phyloP scores from a whole-genome alignment of 345 rosid genomes.

The Kernera saxatilis region DNA sequence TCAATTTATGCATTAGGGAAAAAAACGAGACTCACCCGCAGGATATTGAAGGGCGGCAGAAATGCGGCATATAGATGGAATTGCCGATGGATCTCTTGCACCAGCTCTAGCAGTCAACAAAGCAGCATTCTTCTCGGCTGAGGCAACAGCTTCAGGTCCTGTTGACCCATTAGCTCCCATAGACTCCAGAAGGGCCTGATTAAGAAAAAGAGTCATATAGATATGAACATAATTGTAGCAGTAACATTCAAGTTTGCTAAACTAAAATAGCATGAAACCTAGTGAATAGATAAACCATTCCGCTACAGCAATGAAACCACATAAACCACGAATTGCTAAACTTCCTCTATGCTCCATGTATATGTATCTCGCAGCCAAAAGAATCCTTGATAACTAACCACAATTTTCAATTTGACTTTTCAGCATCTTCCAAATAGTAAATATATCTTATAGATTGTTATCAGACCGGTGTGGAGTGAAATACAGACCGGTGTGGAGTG shows the following conservation, averaged over 20 bases:
- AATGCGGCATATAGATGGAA: slow-evolving; percentile 94
- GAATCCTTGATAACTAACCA: not conserved
- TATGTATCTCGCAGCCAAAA: not conserved
- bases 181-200: slow-evolving; percentile 83
- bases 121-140: slow-evolving; percentile 92
- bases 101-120: slow-evolving; percentile 97
- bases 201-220: not conserved
- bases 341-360: not conserved
- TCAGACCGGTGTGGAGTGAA: not conserved
- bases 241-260: not conserved
- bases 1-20: not conserved
- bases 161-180: slow-evolving; percentile 83
- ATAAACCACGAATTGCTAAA: not conserved
- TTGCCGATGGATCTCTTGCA: slow-evolving; percentile 95
- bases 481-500: not conserved
- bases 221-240: not conserved
- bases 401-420: not conserved
- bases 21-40: slow-evolving; percentile 47
- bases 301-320: not conserved
- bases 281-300: not conserved
- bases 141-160: slow-evolving; percentile 83
- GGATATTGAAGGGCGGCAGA: slow-evolving; percentile 97
- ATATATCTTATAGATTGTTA: not conserved
- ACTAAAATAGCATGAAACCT: not conserved
- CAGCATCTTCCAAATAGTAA: not conserved